A percentile compares a stretch with the other conserved stretches of the same genome.
phyloP scores from a whole-genome alignment of 257 asterid species.

The Oldenlandia corymbosa region DNA sequence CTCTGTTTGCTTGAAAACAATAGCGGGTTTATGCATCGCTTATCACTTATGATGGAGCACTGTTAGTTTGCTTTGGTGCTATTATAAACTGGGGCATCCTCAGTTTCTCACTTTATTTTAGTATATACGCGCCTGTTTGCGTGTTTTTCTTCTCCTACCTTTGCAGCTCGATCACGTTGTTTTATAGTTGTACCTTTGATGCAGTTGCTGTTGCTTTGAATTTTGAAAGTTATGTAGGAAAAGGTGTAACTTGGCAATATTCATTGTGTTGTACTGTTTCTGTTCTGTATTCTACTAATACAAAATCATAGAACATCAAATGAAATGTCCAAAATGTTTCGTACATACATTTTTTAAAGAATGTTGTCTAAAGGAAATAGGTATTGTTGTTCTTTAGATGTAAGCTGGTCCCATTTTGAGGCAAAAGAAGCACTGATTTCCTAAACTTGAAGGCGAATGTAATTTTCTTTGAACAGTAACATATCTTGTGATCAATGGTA shows the following conservation, averaged over 20 bases:
- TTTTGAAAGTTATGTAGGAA: not conserved
- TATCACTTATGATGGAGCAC: not conserved
- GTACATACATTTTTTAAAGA: not conserved
- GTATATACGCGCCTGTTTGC: not conserved
- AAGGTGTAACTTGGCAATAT: not conserved
- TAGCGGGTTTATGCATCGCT: not conserved
- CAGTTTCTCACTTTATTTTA: not conserved
- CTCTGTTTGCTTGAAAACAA: not conserved
- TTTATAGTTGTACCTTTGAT: not conserved
- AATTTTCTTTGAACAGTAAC: not conserved
- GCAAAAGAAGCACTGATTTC: not conserved
- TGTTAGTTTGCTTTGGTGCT: not conserved
- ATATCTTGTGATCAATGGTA: not conserved
- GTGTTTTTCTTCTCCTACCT: not conserved
- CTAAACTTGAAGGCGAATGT: not conserved
- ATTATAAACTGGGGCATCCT: not conserved
- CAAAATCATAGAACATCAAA: not conserved
- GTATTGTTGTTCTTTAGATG: not conserved
- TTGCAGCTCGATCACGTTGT: not conserved
- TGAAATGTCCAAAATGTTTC: not conserved
- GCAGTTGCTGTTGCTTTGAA: not conserved
- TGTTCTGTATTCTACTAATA: not conserved
- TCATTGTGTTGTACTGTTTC: not conserved
- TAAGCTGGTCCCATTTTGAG: not conserved
- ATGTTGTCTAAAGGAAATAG: not conserved